Evolutionary conservation across 78 protist species (phyloP), one percentile per base, ranked within the genome.

Genomic region (Tieghemostelium lacteum): DNA sequence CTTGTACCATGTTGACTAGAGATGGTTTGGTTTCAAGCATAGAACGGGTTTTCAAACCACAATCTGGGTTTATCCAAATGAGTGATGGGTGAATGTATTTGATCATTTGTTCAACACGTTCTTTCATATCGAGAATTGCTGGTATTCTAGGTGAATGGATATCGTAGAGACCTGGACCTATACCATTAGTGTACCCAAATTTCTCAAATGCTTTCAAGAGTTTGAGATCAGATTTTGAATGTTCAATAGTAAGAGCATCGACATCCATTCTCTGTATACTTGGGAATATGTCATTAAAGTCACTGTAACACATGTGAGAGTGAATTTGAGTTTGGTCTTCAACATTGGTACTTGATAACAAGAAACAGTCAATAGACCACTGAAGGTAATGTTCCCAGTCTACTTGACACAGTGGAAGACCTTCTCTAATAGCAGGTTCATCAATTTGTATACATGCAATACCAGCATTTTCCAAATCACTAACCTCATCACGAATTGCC

Each of bases 141-240:
- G 97, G 97, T 37, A 95, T 72, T 42, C 91, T 52, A 52, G 97
- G 97, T 0, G 95, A 88, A 63, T 95, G 97, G 69, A 95, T 95
- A 75, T 95, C 97, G 36, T 92, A 95, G 22, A 95, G 94, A 45
- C 97, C 97, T 57, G 97, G 95, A 49, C 97, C 97, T 57, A 95
- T 86, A 36, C 87, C 95, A 55, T 72, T 86, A 10, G 92, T 37
- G 49, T 92, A 92, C 2, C 85, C 88, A 88, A 92, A 87, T 36
- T 54, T 37, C 1, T 57, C 93, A 67, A 95, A 92, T 17, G 85
- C 95, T 54, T 29, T 66, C 0, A 95, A 49, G 49, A 95, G 36
- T 55, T 95, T 89, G 42, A 72, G 63, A 63, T 87, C 91, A 12
- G 85, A 60, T 29, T 91, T 65, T 1, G 85, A 61, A 83, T 65